Evolutionary conservation across 2,329 filamentous ascomycete species (phyloP), one percentile per base, ranked within the genome.

Genomic region (Fusarium sororula): DNA sequence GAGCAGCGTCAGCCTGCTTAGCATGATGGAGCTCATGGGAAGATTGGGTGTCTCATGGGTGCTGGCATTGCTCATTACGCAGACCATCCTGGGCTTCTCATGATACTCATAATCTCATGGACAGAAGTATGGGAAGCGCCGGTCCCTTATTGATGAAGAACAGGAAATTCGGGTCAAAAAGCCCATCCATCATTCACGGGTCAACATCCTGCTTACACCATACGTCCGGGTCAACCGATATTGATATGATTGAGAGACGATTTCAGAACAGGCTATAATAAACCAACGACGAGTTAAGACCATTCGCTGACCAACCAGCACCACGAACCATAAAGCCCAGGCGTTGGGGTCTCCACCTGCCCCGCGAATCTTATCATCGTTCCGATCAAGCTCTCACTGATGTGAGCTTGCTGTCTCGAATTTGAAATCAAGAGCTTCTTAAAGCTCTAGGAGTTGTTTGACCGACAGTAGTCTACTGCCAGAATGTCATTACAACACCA

Each of bases 11-110:
- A 73, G 78, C 39, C 53, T 79, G 22, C 54, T 81, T 63, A 77
- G 77, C 56, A 56, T 80, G 11, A 75, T 82, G 63, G 74, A 80
- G 42, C 63, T 85, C 15, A n/a, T 81, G 35, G 42, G 82, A 37
- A 82, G 81, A 63, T 72, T 75, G 14, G 75, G 78, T 28, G 54
- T 82, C 26, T 82, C 80, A 35, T 85, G 83, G 84, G 28, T 51
- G 51, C 32, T 80, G 26, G 75, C 75, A 15, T 75, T 66, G 17
- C 32, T 77, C 45, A 56, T 75, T 30, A 37, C 41, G 24, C 53
- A 66, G 28, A 58, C 37, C 6, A 48, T 68, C 32, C n/a, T 22
- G 28, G 22, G 45, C 22, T 66, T 73, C 62, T 51, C 65, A 68
- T 75, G 63, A 75, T 59, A 38, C 24, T 15, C 24, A 22, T 48